Conservation (phyloP, 768 basidiomycete species). For the Podaxis carcinomalis region DNA sequence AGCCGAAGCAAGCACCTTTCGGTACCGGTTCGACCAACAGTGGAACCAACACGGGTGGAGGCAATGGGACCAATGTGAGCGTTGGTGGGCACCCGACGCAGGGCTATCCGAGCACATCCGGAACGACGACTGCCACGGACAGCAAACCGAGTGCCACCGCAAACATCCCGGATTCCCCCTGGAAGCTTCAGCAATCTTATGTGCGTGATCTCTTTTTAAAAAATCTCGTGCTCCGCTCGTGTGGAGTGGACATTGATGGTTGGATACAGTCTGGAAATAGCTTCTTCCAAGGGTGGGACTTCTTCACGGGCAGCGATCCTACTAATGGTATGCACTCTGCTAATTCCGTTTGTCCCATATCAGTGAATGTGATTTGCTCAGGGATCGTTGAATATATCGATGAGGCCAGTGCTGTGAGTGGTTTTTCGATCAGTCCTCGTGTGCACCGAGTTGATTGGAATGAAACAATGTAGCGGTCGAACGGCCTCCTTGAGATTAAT, state of each 20-base stretch:
- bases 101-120: slow-evolving; percentile 15
- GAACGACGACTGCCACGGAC: slow-evolving; percentile 15
- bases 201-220: slow-evolving; percentile 30
- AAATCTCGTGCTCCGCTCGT: neutral
- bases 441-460: neutral
- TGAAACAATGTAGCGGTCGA: slow-evolving; percentile 37
- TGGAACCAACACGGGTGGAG: neutral
- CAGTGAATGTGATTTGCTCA: slow-evolving; percentile 7
- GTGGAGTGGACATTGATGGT: neutral
- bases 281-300: slow-evolving; percentile 85
- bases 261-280: slow-evolving; percentile 48
- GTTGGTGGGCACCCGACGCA: slow-evolving; percentile 10
- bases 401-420: slow-evolving; percentile 51
- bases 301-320: slow-evolving; percentile 66
- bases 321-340: slow-evolving; percentile 51
- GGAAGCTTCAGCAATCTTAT: slow-evolving; percentile 57
- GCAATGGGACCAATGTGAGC: neutral
- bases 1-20: slow-evolving; percentile 27
- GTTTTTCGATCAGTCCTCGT: slow-evolving; percentile 6
- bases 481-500: slow-evolving; percentile 65
- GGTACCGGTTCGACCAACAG: neutral
- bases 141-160: slow-evolving; percentile 15
- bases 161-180: slow-evolving; percentile 40
- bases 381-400: slow-evolving; percentile 62
- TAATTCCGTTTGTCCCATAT: neutral